These are phyloP conservation scores for Stereum hirsutum DNA, from an alignment of 1,284 basidiomycete genomes.

Conservation along the genomic window DNA sequence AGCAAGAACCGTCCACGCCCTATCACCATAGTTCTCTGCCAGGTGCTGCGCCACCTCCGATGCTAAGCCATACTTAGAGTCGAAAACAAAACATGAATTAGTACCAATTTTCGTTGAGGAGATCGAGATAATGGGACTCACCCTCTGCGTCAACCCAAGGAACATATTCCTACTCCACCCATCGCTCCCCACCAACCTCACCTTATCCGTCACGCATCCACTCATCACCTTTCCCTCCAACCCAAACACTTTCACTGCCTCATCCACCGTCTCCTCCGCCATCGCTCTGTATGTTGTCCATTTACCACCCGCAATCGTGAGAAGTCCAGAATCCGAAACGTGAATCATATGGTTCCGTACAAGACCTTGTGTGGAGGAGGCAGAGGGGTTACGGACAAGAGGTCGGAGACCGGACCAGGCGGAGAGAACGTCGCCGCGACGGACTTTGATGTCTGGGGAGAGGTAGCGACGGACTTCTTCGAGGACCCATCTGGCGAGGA, in stretches of 20 bases:
- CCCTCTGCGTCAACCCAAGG: slow-evolving; percentile 89
- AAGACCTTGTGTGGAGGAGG: slow-evolving; percentile 76
- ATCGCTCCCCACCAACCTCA: slow-evolving; percentile 89
- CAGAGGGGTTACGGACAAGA: slow-evolving; percentile 79
- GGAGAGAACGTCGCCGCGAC: slow-evolving; percentile 93
- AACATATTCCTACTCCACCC: slow-evolving; percentile 97
- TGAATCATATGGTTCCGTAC: slow-evolving; percentile 96
- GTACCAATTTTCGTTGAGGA: slow-evolving; percentile 14
- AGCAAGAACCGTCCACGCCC: slow-evolving; percentile 90
- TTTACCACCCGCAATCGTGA: slow-evolving; percentile 96
- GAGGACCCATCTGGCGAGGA: too few species aligned
- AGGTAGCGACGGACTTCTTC: slow-evolving; percentile 90
- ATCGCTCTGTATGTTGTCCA: slow-evolving; percentile 98
- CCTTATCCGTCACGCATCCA: slow-evolving; percentile 73
- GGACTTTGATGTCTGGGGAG: slow-evolving; percentile 87
- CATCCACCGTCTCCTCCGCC: slow-evolving; percentile 94
- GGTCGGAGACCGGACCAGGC: slow-evolving; percentile 94
- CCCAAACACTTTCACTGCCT: slow-evolving; percentile 74
- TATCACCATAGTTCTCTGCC: slow-evolving; percentile 91
- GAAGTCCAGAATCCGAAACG: slow-evolving; percentile 70
- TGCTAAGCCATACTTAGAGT: slow-evolving; percentile 78
- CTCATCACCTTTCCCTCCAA: slow-evolving; percentile 47
- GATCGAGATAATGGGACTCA: slow-evolving; percentile 17
- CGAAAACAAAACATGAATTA: slow-evolving; percentile 3
- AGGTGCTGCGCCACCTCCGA: slow-evolving; percentile 92